phyloP scores from a whole-genome alignment of 768 basidiomycete genomes.

The Tricholoma saponaceum region DNA sequence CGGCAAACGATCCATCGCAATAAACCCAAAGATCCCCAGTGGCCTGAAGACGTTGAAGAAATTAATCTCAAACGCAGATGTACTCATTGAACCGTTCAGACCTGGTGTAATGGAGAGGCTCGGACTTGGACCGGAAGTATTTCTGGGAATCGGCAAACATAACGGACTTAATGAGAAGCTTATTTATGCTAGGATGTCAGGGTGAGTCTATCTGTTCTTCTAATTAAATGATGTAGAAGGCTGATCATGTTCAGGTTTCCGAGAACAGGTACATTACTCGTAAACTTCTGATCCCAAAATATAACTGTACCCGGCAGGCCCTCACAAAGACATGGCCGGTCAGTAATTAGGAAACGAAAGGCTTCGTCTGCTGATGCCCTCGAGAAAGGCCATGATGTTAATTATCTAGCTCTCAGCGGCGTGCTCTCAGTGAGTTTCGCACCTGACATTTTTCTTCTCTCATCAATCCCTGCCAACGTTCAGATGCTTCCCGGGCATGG shows the following conservation, averaged over 20 bases:
- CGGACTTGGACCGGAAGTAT: constrained; percentile 72
- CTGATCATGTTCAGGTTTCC: constrained; percentile 44
- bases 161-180: constrained; percentile 58
- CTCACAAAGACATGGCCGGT: constrained; percentile 77
- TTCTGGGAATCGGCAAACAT: constrained; percentile 43
- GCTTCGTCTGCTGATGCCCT: not conserved
- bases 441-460: not conserved
- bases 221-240: not conserved
- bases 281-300: not conserved
- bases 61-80: constrained; percentile 65
- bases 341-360: constrained; percentile 10
- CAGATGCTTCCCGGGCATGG: constrained; percentile 68
- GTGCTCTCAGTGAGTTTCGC: constrained; percentile 51
- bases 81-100: constrained; percentile 80
- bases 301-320: constrained; percentile 39
- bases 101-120: constrained; percentile 80
- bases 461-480: not conserved
- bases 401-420: constrained; percentile 79
- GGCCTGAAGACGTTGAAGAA: constrained; percentile 54
- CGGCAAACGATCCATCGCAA: constrained; percentile 70
- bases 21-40: constrained; percentile 59
- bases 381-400: constrained; percentile 71
- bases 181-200: constrained; percentile 72
- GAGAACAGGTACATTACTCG: constrained; percentile 41
- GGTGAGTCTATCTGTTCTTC: constrained; percentile 40